Conservation (phyloP, 148 eudicot species). For the Arctostaphylos glauca region DNA sequence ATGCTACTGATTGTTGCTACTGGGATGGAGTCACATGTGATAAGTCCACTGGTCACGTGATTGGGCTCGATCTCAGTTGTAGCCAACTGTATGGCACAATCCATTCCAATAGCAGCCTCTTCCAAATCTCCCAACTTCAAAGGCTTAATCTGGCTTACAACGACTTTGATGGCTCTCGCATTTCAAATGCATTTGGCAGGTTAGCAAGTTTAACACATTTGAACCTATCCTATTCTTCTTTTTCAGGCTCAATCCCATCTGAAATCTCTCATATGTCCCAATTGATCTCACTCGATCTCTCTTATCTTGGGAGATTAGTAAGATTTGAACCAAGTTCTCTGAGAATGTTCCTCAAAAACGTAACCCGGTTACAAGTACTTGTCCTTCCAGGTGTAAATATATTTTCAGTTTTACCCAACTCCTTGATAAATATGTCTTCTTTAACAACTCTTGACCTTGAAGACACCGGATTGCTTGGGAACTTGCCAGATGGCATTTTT, state of each 20-base stretch:
- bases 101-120: neutral
- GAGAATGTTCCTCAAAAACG: neutral
- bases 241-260: neutral
- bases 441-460: neutral
- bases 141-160: neutral
- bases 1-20: neutral
- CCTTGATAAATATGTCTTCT: too few relatives aligned
- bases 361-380: too few relatives aligned
- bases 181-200: neutral
- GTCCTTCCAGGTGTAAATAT: too few relatives aligned
- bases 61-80: neutral
- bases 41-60: neutral
- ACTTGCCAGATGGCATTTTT: too few relatives aligned
- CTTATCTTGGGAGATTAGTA: too few relatives aligned
- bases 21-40: neutral
- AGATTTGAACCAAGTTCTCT: neutral
- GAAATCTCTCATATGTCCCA: too few relatives aligned
- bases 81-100: neutral
- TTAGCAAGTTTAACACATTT: neutral
- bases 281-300: too few relatives aligned
- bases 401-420: too few relatives aligned
- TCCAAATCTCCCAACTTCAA: neutral
- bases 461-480: neutral
- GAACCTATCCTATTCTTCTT: neutral
- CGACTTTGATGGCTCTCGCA: neutral